These are phyloP conservation scores for Elongisporangium prolatum DNA, from an alignment of 352 stramenopile species.

Conservation along the genomic window DNA sequence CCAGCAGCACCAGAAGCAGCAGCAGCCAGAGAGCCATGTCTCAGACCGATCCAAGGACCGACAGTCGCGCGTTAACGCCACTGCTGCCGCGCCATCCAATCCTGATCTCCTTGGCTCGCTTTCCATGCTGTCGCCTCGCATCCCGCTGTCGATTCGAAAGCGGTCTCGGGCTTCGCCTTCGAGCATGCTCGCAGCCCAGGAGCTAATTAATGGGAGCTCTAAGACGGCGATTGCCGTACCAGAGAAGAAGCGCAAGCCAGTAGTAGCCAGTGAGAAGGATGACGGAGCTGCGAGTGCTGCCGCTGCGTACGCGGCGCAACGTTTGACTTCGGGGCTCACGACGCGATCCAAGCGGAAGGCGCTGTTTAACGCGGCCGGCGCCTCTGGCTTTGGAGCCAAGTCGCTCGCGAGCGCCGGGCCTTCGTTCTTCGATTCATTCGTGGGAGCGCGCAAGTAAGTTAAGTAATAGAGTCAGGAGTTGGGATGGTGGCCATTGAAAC, in stretches of 20 bases:
- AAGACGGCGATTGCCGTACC: neutral
- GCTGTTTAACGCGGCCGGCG: conserved; percentile 15
- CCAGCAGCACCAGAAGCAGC: neutral
- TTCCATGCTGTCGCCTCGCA: conserved; percentile 4
- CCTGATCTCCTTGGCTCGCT: neutral
- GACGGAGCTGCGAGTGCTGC: neutral
- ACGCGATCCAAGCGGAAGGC: conserved; percentile 36
- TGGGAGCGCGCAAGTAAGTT: conserved; percentile 8
- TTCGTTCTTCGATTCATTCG: conserved; percentile 73
- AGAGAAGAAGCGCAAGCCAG: neutral
- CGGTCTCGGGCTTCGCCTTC: conserved; percentile 1
- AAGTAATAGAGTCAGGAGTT: neutral
- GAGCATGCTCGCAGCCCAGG: neutral
- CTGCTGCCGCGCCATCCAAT: neutral
- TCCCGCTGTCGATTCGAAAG: conserved; percentile 10
- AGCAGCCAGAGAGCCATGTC: neutral
- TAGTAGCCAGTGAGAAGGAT: neutral
- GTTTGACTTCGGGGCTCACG: conserved; percentile 30
- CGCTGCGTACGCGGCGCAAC: conserved; percentile 22
- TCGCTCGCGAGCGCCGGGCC: neutral
- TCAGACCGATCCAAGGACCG: neutral
- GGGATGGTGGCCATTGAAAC: neutral
- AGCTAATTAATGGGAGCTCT: neutral
- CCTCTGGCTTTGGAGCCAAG: neutral
- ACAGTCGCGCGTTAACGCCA: neutral